A percentile compares a stretch with the other conserved stretches of the same genome.
Conservation (phyloP, 2,329 filamentous ascomycete species). For the Pseudohalonectria lignicola region DNA sequence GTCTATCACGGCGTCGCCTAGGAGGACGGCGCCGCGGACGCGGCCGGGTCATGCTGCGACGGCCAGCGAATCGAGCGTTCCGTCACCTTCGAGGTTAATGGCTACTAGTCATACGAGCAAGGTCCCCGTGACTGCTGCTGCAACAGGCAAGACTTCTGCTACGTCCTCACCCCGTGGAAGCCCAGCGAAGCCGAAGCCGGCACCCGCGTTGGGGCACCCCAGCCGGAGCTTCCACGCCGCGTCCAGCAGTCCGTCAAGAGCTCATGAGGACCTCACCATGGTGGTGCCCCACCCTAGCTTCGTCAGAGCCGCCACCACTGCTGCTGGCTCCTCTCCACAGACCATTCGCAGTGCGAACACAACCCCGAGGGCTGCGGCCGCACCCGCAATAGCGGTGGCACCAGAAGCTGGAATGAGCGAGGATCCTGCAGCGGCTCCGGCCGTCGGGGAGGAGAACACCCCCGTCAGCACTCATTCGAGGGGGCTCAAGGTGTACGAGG, state of each 20-base stretch:
- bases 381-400: background rate
- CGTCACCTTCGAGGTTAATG: slow-evolving; percentile 27
- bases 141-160: slow-evolving; percentile 9
- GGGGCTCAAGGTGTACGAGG: slow-evolving; percentile 48
- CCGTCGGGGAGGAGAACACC: slow-evolving; percentile 3
- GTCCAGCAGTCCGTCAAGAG: slow-evolving; percentile 30
- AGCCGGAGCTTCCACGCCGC: slow-evolving; percentile 3
- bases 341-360: background rate
- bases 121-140: slow-evolving; percentile 15
- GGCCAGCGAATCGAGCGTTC: slow-evolving; percentile 37
- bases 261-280: slow-evolving; percentile 43
- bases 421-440: slow-evolving; percentile 7
- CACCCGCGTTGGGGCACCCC: slow-evolving; percentile 3
- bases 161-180: slow-evolving; percentile 12
- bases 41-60: slow-evolving; percentile 36
- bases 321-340: no score
- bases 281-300: slow-evolving; percentile 39
- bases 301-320: slow-evolving; percentile 12
- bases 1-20: slow-evolving; percentile 41
- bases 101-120: no score
- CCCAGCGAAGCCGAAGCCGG: slow-evolving; percentile 18
- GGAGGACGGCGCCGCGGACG: slow-evolving; percentile 32
- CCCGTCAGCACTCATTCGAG: slow-evolving; percentile 19
- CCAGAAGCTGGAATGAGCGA: background rate
- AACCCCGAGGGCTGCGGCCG: slow-evolving; percentile 5